Conservation (phyloP, 306 rosid genomes). For the Arachis stenosperma region DNA sequence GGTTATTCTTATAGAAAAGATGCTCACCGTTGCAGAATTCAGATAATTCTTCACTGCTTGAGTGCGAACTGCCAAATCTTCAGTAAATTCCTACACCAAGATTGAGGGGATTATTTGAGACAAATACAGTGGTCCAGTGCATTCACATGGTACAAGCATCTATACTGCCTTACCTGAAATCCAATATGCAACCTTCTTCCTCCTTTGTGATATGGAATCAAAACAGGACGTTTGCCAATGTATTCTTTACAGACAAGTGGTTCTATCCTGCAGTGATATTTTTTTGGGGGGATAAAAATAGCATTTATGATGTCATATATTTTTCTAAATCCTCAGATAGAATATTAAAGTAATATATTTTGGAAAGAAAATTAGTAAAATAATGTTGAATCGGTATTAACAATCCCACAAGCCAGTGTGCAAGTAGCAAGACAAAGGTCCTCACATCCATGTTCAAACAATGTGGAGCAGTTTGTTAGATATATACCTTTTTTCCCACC, state of each 20-base stretch:
- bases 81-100: slow-evolving; percentile 78
- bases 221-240: slow-evolving; percentile 72
- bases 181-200: slow-evolving; percentile 97
- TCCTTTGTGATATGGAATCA: slow-evolving; percentile 93
- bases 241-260: slow-evolving; percentile 95
- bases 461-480: slow-evolving; percentile 7
- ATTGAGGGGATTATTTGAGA: slow-evolving; percentile 28
- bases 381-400: background rate
- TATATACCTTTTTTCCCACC: slow-evolving; percentile 18
- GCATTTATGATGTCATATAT: slow-evolving; percentile 18
- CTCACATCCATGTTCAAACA: slow-evolving; percentile 2
- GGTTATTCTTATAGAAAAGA: slow-evolving; percentile 18
- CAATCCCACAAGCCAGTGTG: slow-evolving; percentile 18
- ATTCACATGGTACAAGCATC: slow-evolving; percentile 20
- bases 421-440: slow-evolving; percentile 15
- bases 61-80: slow-evolving; percentile 80
- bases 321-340: slow-evolving; percentile 16
- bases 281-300: slow-evolving; percentile 18
- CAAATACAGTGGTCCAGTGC: slow-evolving; percentile 25
- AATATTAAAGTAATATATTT: slow-evolving; percentile 5
- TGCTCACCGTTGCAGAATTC: slow-evolving; percentile 72
- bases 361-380: slow-evolving; percentile 12
- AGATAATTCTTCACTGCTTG: slow-evolving; percentile 68
- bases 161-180: slow-evolving; percentile 65
- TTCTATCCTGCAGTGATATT: slow-evolving; percentile 66